A percentile compares a stretch with the other conserved stretches of the same genome.
These are phyloP conservation scores for Peronospora belbahrii DNA, from an alignment of 352 stramenopile genomes.

Conservation along the genomic window DNA sequence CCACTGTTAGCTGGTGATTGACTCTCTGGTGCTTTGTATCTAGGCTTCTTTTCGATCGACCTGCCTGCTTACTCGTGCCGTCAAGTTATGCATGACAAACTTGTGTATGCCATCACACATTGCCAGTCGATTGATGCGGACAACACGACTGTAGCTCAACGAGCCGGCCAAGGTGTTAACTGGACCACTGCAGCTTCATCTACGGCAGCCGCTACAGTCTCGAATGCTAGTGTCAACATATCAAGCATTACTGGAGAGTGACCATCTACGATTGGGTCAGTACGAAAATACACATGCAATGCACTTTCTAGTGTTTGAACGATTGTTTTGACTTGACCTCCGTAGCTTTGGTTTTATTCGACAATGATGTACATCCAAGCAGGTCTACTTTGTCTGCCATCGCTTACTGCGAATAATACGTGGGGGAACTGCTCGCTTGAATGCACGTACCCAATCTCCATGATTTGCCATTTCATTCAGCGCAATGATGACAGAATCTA, in stretches of 20 bases:
- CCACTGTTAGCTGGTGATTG: neutral
- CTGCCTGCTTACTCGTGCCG: slow-evolving; percentile 64
- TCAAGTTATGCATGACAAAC: slow-evolving; percentile 75
- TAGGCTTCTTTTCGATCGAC: slow-evolving; percentile 87
- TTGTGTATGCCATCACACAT: slow-evolving; percentile 85
- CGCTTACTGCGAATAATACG: slow-evolving; percentile 30
- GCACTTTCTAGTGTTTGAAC: neutral
- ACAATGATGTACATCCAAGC: neutral
- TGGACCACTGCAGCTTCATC: slow-evolving; percentile 54
- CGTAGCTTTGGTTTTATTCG: neutral
- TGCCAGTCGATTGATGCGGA: slow-evolving; percentile 85
- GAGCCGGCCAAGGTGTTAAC: slow-evolving; percentile 78
- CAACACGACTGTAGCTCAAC: slow-evolving; percentile 85
- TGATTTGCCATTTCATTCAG: slow-evolving; percentile 75
- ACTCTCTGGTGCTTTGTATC: slow-evolving; percentile 3
- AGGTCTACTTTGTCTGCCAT: slow-evolving; percentile 5
- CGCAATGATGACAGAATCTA: slow-evolving; percentile 64
- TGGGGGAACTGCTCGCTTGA: slow-evolving; percentile 43
- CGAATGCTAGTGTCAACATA: slow-evolving; percentile 56
- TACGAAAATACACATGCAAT: slow-evolving; percentile 2
- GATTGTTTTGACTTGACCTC: neutral
- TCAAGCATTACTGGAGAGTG: slow-evolving; percentile 18
- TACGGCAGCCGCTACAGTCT: slow-evolving; percentile 46
- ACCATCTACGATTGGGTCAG: slow-evolving; percentile 2
- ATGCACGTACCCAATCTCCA: slow-evolving; percentile 53